Evolutionary conservation across 2,329 filamentous ascomycete genomes (phyloP), one percentile per base, ranked within the genome.

Genomic region (Fusarium sp.): DNA sequence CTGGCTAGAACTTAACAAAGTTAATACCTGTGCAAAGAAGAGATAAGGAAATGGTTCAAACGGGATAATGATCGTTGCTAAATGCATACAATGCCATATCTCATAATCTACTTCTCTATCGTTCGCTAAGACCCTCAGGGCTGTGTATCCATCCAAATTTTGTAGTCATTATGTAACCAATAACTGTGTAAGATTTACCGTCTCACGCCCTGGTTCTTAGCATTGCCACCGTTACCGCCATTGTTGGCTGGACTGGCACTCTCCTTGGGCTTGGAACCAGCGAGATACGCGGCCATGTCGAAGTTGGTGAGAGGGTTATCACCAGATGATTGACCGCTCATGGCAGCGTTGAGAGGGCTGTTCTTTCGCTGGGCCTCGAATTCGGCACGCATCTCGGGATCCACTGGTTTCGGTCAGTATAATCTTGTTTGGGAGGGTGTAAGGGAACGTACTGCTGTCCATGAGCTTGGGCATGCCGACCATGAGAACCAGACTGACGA

Each of bases 391-490:
- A 93, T 92, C 81, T 99, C 96, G n/a, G 94, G 94, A 80, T 98
- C 96, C 95, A 99, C 95, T 98, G 20, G 18, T 30, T 26, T 9
- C 54, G 5, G 35, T 59, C 46, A 70, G 55, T 12, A 56, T 18
- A 52, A 32, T 27, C 46, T 57, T 37, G 26, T 20, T 33, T 11
- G 23, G 17, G 20, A 20, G 37, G 14, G 27, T 18, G 8, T 5
- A 32, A 33, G 26, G 38, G 20, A 10, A 88, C 93, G 70, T 89
- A 98, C 95, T 97, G 80, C 96, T 98, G 55, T 98, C 95, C 84
- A 98, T 90, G 60, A 99, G 82, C 81, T 98, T 96, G 17, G 96
- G 96, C 92, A 98, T 93, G 73, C 95, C 95, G 76, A 98, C 87
- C 70, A 97, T 94, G 73, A 98, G 85, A 8, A 84, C 91, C 85